These are phyloP conservation scores for Penicillium sp. DNA, from an alignment of 2,329 filamentous ascomycete species.

Conservation along the genomic window DNA sequence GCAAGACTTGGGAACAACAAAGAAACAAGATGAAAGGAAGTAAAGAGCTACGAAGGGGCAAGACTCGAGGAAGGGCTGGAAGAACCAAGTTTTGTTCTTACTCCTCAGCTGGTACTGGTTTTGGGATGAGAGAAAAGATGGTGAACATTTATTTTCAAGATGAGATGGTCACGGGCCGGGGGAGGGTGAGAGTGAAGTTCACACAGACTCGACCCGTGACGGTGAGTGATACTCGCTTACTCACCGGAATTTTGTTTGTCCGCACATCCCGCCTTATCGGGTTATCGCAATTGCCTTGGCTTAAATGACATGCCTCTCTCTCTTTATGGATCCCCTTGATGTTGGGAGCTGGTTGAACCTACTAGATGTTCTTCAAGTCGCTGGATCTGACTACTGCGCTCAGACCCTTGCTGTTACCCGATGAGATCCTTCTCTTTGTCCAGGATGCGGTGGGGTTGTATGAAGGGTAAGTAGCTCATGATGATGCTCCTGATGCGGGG, in stretches of 20 bases:
- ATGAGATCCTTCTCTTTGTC: slow-evolving; percentile 91
- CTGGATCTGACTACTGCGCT: slow-evolving; percentile 93
- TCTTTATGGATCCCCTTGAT: slow-evolving; percentile 10
- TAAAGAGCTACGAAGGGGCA: slow-evolving; percentile 13
- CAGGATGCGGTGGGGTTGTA: slow-evolving; percentile 96
- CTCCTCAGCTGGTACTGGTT: slow-evolving; percentile 1
- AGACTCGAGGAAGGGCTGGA: background rate
- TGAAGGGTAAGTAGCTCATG: slow-evolving; percentile 63
- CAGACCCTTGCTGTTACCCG: slow-evolving; percentile 80
- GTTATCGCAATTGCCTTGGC: slow-evolving; percentile 12
- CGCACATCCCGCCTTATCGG: slow-evolving; percentile 5
- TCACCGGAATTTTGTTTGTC: slow-evolving; percentile 7
- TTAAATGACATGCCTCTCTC: background rate
- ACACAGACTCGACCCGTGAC: slow-evolving; percentile 3
- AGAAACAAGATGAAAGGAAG: slow-evolving; percentile 10
- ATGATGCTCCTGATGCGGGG: slow-evolving; percentile 15
- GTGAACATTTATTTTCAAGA: background rate
- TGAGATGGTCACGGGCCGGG: background rate
- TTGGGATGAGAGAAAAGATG: background rate
- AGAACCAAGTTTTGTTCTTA: slow-evolving; percentile 3
- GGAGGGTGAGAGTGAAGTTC: background rate
- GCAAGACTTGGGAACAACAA: slow-evolving; percentile 12
- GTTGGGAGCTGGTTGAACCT: slow-evolving; percentile 24
- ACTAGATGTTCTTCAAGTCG: slow-evolving; percentile 93
- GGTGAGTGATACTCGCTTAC: slow-evolving; percentile 7